Evolutionary conservation across 208 protist genomes (phyloP).

Genomic region (Sergeia podlipaevii): DNA sequence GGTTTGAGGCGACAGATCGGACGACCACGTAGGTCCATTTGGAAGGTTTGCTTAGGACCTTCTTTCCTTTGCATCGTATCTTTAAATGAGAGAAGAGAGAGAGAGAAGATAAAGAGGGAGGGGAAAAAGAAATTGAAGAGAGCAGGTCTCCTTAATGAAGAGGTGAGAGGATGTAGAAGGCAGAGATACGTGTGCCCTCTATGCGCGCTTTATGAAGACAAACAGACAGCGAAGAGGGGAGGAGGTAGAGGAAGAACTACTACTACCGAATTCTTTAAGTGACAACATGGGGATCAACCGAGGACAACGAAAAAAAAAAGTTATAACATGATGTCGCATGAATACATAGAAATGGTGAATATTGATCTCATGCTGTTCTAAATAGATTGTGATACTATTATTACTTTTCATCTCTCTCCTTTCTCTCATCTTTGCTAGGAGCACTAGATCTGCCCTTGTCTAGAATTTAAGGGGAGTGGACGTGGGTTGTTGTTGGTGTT

Average conservation of each 20-base stretch:
- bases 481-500: neutral
- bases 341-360: no score
- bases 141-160: no score
- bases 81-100: neutral
- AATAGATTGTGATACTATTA: slow-evolving; percentile 2
- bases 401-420: slow-evolving; percentile 5
- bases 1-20: slow-evolving; percentile 26
- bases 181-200: no score
- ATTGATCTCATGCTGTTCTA: no score
- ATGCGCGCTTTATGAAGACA: no score
- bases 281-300: no score
- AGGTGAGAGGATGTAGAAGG: no score
- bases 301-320: no score
- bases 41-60: neutral
- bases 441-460: neutral
- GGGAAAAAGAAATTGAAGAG: slow-evolving; percentile 3
- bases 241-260: no score
- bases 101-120: neutral
- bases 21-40: neutral
- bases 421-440: slow-evolving; percentile 5
- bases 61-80: neutral
- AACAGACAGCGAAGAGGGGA: no score
- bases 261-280: no score
- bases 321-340: no score
- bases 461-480: slow-evolving; percentile 1